Evolutionary conservation across 1,284 basidiomycete species (phyloP), one percentile per base, ranked within the genome.

Genomic region (Leucoagaricus sp.): DNA sequence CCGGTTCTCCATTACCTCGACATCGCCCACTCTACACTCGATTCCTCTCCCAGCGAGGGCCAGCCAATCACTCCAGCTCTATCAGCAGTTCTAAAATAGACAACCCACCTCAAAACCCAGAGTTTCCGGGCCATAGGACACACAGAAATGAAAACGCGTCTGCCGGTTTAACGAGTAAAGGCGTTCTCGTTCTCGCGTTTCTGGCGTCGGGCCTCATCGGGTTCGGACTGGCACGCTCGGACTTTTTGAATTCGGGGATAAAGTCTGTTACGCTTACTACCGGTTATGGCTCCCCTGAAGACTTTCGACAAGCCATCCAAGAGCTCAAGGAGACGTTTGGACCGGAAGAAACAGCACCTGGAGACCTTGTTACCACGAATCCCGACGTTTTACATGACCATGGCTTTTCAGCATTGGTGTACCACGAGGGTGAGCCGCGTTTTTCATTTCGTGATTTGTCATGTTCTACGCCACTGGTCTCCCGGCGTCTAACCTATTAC

Each of bases 371-470:
- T 12, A 82, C 84, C 10, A 85, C 80, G 0, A 79, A 86, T 62
- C 68, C 73, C 3, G 80, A 82, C 29, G 81, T 84, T 53, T 66
- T 88, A 7, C 71, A 75, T 12, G 62, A 72, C 12, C 85, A 88
- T 62, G 87, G 87, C 0, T 80, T 78, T 59, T 86, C 84, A 2
- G 70, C 75, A 49, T 80, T 82, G 57, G 80, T 83, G 44, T 76
- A 86, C 60, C 84, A 85, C 65, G 78, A 79, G 46, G 79, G 85
- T 84, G 60, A 40, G 69, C 12, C 36, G 28, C 55, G 33, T 47
- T 12, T 23, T 34, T 53, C 34, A 38, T 29, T 7, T 42, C 9
- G 4, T 36, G 26, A 26, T 17, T 40, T 8, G 23, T 25, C 17
- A 12, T 57, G 15, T 29, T 8, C 33, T 23, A 40, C 33, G 25